Base-by-base conservation (phyloP, 164 flowering plant species). In the Magnolia changhungtana region DNA sequence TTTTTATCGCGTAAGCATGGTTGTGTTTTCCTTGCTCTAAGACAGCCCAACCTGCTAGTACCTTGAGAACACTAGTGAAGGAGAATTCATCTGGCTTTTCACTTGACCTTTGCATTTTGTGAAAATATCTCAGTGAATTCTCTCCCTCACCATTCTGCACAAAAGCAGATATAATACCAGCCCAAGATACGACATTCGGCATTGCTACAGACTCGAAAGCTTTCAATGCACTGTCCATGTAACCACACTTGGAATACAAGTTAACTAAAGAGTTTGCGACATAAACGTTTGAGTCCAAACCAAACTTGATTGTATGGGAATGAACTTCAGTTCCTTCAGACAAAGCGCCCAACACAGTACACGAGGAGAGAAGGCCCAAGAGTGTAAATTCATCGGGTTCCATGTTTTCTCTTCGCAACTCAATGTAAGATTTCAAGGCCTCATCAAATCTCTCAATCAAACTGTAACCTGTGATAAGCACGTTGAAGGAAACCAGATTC, bases 81-180 rank as follows among this genome's bases (percentile, higher is more conserved):
- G 69, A 61, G 76, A 63, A 74, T 58, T 74, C 76, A 74, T 74
- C 69, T 1, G 69, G 69, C 1, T 63, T 64, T 74, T 19, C 19
- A 9, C 27, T 63, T 11, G 63, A 9, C 13, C 3, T 29, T 10
- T 29, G 76, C 76, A 74, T 74, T 74, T 63, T 59, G n/a, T 49
- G 8, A 23, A 74, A 74, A 61, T 61, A 63, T 50, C 29, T 61
- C 8, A 74, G 27, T 29, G 76, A 68, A 37, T 37, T 74, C 69
- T 74, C 76, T 45, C 64, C 69, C 1, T 63, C 55, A 9, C 69
- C 76, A 49, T 63, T 74, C 13, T 63, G 68, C 14, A 2, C 69
- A 74, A 74, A 74, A 45, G 50, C 76, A 27, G 76, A 74, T 29
- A 74, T 74, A 49, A 74, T 74, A 29, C 64, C 76, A 63, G 76